Conservation (phyloP, 192 early-diverging fungal genomes). For the Helicostylum pulchrum region DNA sequence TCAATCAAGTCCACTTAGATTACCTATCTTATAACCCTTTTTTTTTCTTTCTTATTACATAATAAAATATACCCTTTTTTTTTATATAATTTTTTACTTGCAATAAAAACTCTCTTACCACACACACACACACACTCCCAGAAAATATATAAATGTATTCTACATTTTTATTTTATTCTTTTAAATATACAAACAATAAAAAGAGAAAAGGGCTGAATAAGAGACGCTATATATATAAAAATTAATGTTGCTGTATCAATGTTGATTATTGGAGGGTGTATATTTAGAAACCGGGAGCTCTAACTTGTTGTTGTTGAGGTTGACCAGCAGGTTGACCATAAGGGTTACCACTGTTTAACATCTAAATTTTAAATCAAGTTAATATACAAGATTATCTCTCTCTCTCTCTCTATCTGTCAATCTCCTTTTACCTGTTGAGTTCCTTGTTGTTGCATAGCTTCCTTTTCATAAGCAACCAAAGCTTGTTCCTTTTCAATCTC, state of each 20-base stretch:
- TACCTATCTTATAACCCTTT: not conserved
- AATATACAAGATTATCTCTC: not conserved
- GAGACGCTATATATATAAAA: too few species aligned
- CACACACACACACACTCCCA: too few species aligned
- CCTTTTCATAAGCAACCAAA: slow-evolving; percentile 80
- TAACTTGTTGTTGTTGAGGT: slow-evolving; percentile 16
- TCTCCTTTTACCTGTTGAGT: slow-evolving; percentile 35
- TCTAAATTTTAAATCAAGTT: not conserved
- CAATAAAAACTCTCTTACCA: too few species aligned
- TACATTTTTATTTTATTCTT: too few species aligned
- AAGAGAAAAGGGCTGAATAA: too few species aligned
- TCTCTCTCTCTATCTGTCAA: not conserved
- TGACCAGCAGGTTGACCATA: slow-evolving; percentile 11
- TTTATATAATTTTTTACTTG: too few species aligned
- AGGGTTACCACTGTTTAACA: slow-evolving; percentile 9
- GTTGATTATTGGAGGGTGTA: not conserved
- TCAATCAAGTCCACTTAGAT: slow-evolving; percentile 18
- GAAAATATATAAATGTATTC: too few species aligned
- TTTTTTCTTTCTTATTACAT: not conserved
- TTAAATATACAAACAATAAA: too few species aligned
- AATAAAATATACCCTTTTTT: not conserved
- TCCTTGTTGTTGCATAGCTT: slow-evolving; percentile 51
- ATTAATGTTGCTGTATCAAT: too few species aligned
- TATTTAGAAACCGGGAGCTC: slow-evolving; percentile 16
- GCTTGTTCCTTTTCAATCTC: slow-evolving; percentile 87